Evolutionary conservation across 345 rosid genomes (phyloP), one percentile per base, ranked within the genome.

Genomic region (Ricinus communis): DNA sequence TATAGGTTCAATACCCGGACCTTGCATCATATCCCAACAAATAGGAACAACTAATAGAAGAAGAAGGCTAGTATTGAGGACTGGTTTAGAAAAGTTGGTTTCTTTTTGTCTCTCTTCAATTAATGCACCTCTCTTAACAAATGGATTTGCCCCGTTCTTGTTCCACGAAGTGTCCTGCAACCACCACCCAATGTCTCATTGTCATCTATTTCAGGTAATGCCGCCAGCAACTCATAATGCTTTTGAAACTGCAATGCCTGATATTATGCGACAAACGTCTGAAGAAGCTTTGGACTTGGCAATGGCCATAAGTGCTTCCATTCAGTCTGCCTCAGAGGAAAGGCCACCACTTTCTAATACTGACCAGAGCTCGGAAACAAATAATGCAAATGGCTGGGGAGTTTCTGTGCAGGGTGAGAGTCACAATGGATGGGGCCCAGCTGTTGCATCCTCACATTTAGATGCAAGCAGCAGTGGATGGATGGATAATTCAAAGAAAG

Each of bases 341-440:
- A 53, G 65, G 59, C 68, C 71, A 27, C 43, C 41, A 38, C 9
- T 14, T 33, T 62, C 33, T 8, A 46, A 69, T 71, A 57, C 45
- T 57, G 64, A 13, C 50, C 79, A 53, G 57, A 66, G 51, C 50
- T 62, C 77, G 36, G 83, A 54, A 63, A 64, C 71, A 43, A 59
- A 36, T 47, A 31, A 38, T 73, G 67, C 82, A 70, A 81, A 77
- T 36, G 74, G 76, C 58, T 80, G 83, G 86, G 82, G 28, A 54
- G 38, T 45, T 71, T 65, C 75, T 57, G 24, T 43, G 12, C 38
- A n/a, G 31, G 49, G 45, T 19, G 85, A 77, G 18, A 75, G 57
- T 64, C 58, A 63, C 72, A 75, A 60, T 61, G 83, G 87, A n/a
- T 77, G 83, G 85, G 80, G 70, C 45, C 53, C 74, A 46, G 54